Evolutionary conservation across 2,329 filamentous ascomycete species (phyloP), one percentile per base, ranked within the genome.

Genomic region (Pestalotiopsis sp.): DNA sequence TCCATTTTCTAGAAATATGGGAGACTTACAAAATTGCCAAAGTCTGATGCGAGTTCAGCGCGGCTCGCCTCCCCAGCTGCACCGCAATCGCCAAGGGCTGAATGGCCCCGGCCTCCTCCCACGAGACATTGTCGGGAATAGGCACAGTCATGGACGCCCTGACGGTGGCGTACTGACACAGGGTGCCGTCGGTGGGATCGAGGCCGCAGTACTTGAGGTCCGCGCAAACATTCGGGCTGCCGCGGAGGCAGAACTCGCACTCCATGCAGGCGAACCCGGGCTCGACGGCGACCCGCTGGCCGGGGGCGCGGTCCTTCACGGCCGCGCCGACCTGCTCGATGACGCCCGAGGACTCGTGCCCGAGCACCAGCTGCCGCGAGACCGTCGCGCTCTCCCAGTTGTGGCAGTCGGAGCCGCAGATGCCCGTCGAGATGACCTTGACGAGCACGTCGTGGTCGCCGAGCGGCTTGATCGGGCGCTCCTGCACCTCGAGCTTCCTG

Each of bases 391-490:
- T 64, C 61, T 64, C 61, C 61, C 61, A 64, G 61, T 64, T 64
- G 40, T 64, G 61, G 61, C 61, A 64, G 61, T 64, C 61, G 10
- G 61, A 64, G 26, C 61, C 61, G 40, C 61, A 64, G 40, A 64
- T 64, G 40, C 61, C 61, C 24, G 61, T 64, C 14, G 61, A 48
- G 7, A 64, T 64, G 7, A 64, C 40, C n/a, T 64, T 64, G 4
- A 64, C 61, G 39, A 64, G 61, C 24, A 64, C 61, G 39, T 64
- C 61, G n/a, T 64, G 20, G 24, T 64, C 61, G 22, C 61, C 61
- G 22, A 64, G 24, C 5, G 61, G 61, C 26, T 64, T n/a, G 24
- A 64, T 64, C 4, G 61, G 61, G 4, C 40, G 26, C 22, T 64
- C 38, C 26, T 64, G 61, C n/a, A 64, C 61, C 61, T 64, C 61